A percentile compares a stretch with the other conserved stretches of the same genome.
Conservation (phyloP, 2,329 filamentous ascomycete genomes). For the Fusarium lateritium region DNA sequence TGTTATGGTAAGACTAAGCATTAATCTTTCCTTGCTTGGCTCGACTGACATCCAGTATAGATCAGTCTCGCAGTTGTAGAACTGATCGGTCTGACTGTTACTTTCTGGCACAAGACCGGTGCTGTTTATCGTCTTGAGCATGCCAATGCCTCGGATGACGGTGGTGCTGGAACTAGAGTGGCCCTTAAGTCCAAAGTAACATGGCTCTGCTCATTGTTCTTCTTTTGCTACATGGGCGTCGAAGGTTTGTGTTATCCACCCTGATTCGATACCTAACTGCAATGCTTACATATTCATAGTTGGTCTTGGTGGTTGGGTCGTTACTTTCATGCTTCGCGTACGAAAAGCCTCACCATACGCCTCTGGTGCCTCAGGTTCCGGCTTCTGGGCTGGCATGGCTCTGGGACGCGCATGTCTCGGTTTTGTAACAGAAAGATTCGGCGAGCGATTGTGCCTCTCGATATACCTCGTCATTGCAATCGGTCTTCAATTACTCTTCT, state of each 20-base stretch:
- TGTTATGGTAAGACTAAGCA: slow-evolving; percentile 69
- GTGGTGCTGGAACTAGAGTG: slow-evolving; percentile 54
- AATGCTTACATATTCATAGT: slow-evolving; percentile 53
- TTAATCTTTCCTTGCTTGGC: slow-evolving; percentile 14
- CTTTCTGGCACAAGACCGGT: slow-evolving; percentile 74
- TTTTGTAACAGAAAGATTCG: slow-evolving; percentile 77
- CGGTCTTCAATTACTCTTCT: slow-evolving; percentile 72
- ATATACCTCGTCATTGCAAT: slow-evolving; percentile 74
- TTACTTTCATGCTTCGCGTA: slow-evolving; percentile 83
- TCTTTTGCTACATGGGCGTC: slow-evolving; percentile 80
- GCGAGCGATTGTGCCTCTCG: slow-evolving; percentile 73
- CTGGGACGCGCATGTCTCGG: slow-evolving; percentile 76
- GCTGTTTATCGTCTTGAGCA: slow-evolving; percentile 64
- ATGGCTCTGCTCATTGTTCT: slow-evolving; percentile 77
- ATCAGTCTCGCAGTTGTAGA: slow-evolving; percentile 69
- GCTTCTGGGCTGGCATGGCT: slow-evolving; percentile 86
- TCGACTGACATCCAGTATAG: slow-evolving; percentile 37
- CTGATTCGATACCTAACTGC: rapidly evolving
- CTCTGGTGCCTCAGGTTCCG: slow-evolving; percentile 80
- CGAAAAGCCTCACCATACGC: slow-evolving; percentile 75
- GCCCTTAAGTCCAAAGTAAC: slow-evolving; percentile 67
- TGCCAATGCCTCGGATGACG: slow-evolving; percentile 30
- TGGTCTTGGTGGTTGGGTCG: slow-evolving; percentile 83
- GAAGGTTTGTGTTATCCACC: slow-evolving; percentile 62
- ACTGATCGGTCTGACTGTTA: slow-evolving; percentile 62